Evolutionary conservation across 768 basidiomycete genomes (phyloP).

Genomic region (Zangia roseola): DNA sequence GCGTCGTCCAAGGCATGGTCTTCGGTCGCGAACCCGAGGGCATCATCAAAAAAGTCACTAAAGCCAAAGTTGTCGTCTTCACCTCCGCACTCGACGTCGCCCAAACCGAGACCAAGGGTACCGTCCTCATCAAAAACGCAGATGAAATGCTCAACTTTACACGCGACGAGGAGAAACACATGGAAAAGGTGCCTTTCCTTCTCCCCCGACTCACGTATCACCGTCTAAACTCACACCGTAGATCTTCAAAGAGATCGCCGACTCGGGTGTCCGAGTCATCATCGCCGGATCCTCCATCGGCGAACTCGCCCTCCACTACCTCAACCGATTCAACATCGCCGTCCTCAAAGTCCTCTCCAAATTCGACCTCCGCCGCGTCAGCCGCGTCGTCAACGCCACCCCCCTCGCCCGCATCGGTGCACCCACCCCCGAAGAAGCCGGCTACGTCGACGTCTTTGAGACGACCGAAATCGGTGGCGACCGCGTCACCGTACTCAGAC

Average conservation of each 20-base stretch:
- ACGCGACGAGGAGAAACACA: slow-evolving; percentile 91
- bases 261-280: slow-evolving; percentile 91
- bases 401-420: slow-evolving; percentile 95
- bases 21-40: slow-evolving; percentile 96
- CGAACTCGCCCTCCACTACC: slow-evolving; percentile 95
- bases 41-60: slow-evolving; percentile 74
- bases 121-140: slow-evolving; percentile 91
- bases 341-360: slow-evolving; percentile 97
- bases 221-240: too few species aligned
- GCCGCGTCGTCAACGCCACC: slow-evolving; percentile 94
- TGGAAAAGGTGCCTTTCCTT: slow-evolving; percentile 66
- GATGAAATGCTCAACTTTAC: slow-evolving; percentile 98
- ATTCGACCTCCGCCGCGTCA: slow-evolving; percentile 92
- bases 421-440: slow-evolving; percentile 95
- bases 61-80: slow-evolving; percentile 94
- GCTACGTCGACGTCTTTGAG: slow-evolving; percentile 92
- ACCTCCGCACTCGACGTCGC: slow-evolving; percentile 90
- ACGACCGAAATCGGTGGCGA: slow-evolving; percentile 96
- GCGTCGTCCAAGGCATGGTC: slow-evolving; percentile 96
- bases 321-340: slow-evolving; percentile 90
- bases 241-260: slow-evolving; percentile 97
- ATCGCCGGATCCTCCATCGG: slow-evolving; percentile 91
- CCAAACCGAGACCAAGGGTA: slow-evolving; percentile 99
- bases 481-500: slow-evolving; percentile 93
- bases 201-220: too few species aligned